Base-by-base conservation (phyloP, 1,284 basidiomycete species). In the Blastosporella zonata region DNA sequence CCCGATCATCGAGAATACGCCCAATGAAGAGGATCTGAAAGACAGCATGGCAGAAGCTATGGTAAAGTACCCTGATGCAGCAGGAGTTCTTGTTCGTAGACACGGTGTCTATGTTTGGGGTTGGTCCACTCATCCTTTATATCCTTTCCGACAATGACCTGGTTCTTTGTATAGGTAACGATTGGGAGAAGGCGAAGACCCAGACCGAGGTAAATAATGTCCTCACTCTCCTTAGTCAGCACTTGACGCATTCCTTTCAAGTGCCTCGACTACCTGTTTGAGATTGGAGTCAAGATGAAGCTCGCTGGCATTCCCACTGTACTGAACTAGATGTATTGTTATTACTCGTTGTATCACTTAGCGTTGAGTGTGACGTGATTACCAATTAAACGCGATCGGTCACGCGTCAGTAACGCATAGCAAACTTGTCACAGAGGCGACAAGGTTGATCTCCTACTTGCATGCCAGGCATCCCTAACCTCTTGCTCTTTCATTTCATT, bases 31-130 rank as follows among this genome's bases (percentile, higher is more conserved):
- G 64, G 90, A 93, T 63, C 71, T 93, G 52, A 87, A 84, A 48
- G 88, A 89, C 34, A 84, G 86, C 53, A 93, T 93, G 90, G 87
- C 81, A 1, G 78, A 79, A 45, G 90, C 90, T 1, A 91, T 93
- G 87, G 66, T 70, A 9, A 77, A 81, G 54, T 84, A 87, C 62
- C 91, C 90, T 0, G 76, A 90, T 43, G 86, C 91, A 0, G 81
- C 90, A 7, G 90, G 76, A 6, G 77, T 93, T 4, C 79, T 93
- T 15, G 90, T 93, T 7, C 77, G 90, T 25, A 68, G 90, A 41
- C 90, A 93, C 59, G 90, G 91, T 8, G 79, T 90, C 18, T 91
- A 91, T 60, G 85, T 90, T 40, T 91, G 89, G 88, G 88, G 88
- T 86, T 53, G 49, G 81, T 28, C 22, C 8, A 20, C 22, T 15